A percentile compares a stretch with the other conserved stretches of the same genome.
These are phyloP conservation scores for Paramyrothecium sp. DNA, from an alignment of 2,329 filamentous ascomycete genomes.

Conservation along the genomic window DNA sequence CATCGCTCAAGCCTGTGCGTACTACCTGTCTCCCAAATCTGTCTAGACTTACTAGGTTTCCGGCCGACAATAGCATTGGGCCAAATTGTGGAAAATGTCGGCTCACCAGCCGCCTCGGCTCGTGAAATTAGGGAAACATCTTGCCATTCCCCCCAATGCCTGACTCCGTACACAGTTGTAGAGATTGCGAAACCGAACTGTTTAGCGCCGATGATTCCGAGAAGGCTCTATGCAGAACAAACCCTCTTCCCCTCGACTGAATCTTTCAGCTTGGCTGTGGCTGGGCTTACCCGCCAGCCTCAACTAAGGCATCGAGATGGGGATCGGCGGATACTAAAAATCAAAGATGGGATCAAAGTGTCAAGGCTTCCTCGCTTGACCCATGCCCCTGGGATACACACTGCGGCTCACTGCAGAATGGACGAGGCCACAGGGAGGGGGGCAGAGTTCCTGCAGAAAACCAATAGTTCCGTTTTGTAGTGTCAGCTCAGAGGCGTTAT, in stretches of 20 bases:
- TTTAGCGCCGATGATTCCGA: not conserved
- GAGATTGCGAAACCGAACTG: not conserved
- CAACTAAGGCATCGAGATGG: not conserved
- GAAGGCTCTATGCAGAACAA: not conserved
- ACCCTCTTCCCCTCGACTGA: not conserved
- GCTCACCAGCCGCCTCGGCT: not conserved
- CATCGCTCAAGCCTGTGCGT: not conserved
- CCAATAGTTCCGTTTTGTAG: not conserved
- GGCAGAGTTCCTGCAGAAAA: not conserved
- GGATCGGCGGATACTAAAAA: not conserved
- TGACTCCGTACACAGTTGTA: not conserved
- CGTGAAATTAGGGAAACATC: not conserved
- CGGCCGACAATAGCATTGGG: not conserved
- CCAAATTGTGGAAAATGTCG: not conserved
- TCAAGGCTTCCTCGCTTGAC: not conserved
- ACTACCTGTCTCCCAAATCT: not conserved
- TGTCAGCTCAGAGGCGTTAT: not conserved
- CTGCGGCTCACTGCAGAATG: not conserved
- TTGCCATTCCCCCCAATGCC: not conserved
- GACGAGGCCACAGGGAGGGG: not conserved
- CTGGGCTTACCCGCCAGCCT: not conserved
- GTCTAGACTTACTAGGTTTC: not conserved
- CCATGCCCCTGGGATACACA: not conserved
- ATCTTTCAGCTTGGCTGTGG: not conserved
- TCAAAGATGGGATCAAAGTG: not conserved